A percentile compares a stretch with the other conserved stretches of the same genome.
Evolutionary conservation across 208 protist species (phyloP).

Genomic region (Wallacemonas sp.): DNA sequence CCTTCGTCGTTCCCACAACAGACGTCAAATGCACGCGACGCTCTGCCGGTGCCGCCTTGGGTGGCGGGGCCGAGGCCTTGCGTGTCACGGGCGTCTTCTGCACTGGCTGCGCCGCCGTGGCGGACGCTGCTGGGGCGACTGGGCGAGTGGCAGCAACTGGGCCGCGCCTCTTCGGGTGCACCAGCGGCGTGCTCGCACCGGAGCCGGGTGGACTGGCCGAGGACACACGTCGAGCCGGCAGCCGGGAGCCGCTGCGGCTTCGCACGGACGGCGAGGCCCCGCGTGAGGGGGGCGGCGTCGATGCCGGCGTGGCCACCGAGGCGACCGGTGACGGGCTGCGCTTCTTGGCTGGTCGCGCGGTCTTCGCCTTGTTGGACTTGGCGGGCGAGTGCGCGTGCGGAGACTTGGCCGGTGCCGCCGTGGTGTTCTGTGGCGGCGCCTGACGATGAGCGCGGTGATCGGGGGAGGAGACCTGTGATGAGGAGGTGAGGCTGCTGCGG

Average conservation of each 20-base stretch:
- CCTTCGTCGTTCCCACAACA: neutral
- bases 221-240: neutral
- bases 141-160: no score
- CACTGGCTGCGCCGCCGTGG: neutral
- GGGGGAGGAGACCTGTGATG: neutral
- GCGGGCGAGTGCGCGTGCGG: no score
- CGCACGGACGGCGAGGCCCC: slow-evolving; percentile 1
- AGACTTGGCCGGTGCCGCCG: no score
- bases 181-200: neutral
- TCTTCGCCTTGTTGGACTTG: no score
- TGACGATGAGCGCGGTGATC: neutral
- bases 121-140: neutral
- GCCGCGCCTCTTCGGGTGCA: neutral
- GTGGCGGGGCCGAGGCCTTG: no score
- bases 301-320: neutral
- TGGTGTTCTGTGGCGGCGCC: no score
- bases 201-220: slow-evolving; percentile 7
- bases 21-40: neutral
- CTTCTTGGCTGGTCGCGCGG: no score
- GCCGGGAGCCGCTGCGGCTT: slow-evolving; percentile 1
- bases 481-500: neutral
- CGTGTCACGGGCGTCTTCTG: no score
- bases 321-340: neutral
- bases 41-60: neutral
- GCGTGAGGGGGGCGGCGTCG: neutral